Base-by-base conservation (phyloP, 257 asterid genomes). In the Fraxinus pennsylvanica region DNA sequence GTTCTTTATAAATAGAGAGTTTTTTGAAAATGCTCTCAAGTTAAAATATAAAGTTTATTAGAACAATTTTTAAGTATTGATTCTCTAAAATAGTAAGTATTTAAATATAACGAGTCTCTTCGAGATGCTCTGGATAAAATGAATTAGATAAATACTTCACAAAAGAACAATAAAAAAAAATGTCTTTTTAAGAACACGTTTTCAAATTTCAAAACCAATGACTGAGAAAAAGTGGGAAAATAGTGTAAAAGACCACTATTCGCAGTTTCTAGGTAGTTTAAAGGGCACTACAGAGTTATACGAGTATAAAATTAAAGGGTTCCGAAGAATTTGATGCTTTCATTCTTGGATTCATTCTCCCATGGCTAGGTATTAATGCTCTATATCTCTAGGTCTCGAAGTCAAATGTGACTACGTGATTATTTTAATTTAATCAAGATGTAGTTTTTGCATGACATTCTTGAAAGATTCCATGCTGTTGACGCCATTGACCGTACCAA, bases 321-420 rank as follows among this genome's bases (percentile, higher is more conserved):
- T 17, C 36, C 33, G 6, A 61, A 61, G 32, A 61, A 22, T 25
- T 67, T 82, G 32, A 70, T 54, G 72, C 14, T 70, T 41, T 67
- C 80, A 74, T 81, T 70, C 83, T 54, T 82, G 2, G 74, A 71
- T 45, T 66, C 82, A 22, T 17, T 84, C 85, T 77, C 54, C 81
- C 14, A 91, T 91, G 97, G 81, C 97, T 83, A 78, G 93, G 94
- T 91, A 84, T 70, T 35, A 30, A 17, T 80, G 47, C 68, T 32
- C 32, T 54, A 76, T 66, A 41, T 10, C 68, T 66, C 73, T 54
- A 74, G 81, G 68, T 80, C 80, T 76, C 72, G 82, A 73, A 74
- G 72, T 72, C 68, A 22, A 33, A 43, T 22, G 19, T 63, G 69
- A 78, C 59, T 61, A 25, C 14, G 45, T 72, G 22, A 74, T 78